Evolutionary conservation across 805 yeast species (phyloP).

Genomic region (Jamesozyma piceae): DNA sequence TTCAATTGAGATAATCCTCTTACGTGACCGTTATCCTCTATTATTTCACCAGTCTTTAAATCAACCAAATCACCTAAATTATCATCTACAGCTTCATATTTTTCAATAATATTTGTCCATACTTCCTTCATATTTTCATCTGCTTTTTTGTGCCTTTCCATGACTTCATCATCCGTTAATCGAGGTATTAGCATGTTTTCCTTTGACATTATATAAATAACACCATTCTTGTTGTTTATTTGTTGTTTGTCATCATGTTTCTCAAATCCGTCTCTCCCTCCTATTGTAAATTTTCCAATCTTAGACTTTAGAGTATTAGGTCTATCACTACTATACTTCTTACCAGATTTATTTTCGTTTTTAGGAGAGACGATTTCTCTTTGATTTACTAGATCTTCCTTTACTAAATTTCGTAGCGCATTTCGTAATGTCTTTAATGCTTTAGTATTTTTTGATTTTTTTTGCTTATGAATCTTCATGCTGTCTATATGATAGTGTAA

Average conservation of each 20-base stretch:
- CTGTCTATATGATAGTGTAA: not conserved
- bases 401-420: not conserved
- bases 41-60: slow-evolving; percentile 50
- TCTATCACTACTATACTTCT: not conserved
- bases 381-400: not conserved
- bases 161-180: slow-evolving; percentile 27
- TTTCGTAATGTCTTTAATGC: not conserved
- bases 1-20: slow-evolving; percentile 31
- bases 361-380: not conserved
- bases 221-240: slow-evolving; percentile 5
- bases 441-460: not conserved
- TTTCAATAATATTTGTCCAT: slow-evolving; percentile 47
- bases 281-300: not conserved
- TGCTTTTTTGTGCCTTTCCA: slow-evolving; percentile 28
- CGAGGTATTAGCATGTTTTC: slow-evolving; percentile 26
- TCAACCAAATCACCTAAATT: slow-evolving; percentile 58
- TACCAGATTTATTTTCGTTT: not conserved
- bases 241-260: not conserved
- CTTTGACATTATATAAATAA: slow-evolving; percentile 25
- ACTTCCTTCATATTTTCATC: slow-evolving; percentile 29
- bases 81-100: slow-evolving; percentile 41
- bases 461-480: not conserved
- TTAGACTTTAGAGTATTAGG: not conserved
- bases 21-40: slow-evolving; percentile 63
- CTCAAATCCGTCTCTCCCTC: not conserved